phyloP scores from a whole-genome alignment of 305 asterid species.

The Rubia balearica region DNA sequence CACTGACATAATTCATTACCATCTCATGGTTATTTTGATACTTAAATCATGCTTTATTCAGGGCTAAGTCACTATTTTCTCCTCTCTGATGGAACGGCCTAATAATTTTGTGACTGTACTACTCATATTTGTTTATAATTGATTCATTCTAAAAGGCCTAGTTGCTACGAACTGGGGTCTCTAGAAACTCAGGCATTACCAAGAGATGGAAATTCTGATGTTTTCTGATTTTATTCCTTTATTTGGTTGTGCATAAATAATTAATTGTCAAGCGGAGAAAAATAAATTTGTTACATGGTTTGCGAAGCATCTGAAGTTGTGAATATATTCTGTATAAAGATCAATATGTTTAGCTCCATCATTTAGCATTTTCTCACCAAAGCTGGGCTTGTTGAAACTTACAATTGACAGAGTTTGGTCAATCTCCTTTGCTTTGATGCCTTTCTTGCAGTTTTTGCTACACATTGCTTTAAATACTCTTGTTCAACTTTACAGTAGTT shows the following conservation, averaged over 20 bases:
- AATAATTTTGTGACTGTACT: neutral
- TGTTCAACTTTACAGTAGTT: neutral
- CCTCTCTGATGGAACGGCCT: neutral
- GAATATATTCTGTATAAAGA: neutral
- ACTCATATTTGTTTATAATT: neutral
- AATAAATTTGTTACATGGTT: neutral
- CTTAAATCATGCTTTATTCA: neutral
- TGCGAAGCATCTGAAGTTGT: neutral
- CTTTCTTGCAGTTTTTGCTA: neutral
- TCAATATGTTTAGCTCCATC: neutral
- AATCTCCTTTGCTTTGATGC: neutral
- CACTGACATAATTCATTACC: neutral
- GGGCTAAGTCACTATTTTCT: neutral
- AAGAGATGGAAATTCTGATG: neutral
- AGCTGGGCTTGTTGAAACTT: neutral
- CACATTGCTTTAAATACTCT: neutral
- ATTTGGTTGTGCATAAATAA: neutral
- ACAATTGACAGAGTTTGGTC: neutral
- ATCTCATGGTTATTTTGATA: constrained; percentile 1
- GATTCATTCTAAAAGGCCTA: neutral
- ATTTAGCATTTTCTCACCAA: neutral
- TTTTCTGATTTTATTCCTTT: neutral
- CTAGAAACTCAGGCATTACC: neutral
- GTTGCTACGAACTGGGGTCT: neutral
- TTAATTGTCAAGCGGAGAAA: neutral